Conservation (phyloP, 805 yeast species). For the Starmera dryadoides region DNA sequence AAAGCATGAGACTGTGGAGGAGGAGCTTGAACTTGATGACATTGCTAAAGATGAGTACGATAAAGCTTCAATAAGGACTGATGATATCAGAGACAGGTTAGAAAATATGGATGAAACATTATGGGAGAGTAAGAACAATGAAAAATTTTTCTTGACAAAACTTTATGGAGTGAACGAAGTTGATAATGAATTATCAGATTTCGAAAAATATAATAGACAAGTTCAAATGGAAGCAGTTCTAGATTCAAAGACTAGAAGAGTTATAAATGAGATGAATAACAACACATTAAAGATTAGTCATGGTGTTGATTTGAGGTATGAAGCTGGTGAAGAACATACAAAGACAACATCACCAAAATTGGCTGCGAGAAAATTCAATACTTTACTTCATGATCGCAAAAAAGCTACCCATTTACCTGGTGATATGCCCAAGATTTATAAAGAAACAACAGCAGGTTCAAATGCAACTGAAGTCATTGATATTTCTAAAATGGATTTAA, state of each 20-base stretch:
- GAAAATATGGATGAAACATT: slow-evolving; percentile 10
- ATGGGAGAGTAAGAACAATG: slow-evolving; percentile 16
- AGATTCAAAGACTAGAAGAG: slow-evolving; percentile 19
- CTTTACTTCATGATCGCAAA: slow-evolving; percentile 1
- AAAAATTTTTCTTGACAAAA: slow-evolving; percentile 22
- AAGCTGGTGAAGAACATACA: slow-evolving; percentile 16
- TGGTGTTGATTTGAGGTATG: slow-evolving; percentile 15
- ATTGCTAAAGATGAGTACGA: slow-evolving; percentile 4
- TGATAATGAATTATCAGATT: slow-evolving; percentile 19
- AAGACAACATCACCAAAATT: background rate
- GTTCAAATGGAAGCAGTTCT: slow-evolving; percentile 25
- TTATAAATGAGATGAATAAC: slow-evolving; percentile 8
- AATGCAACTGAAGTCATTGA: slow-evolving; percentile 21
- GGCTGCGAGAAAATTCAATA: background rate
- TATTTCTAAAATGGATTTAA: slow-evolving; percentile 8
- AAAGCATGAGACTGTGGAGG: background rate
- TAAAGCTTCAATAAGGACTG: slow-evolving; percentile 7
- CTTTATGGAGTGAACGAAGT: slow-evolving; percentile 9
- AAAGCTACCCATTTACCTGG: background rate
- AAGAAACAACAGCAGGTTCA: background rate
- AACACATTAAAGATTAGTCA: slow-evolving; percentile 14
- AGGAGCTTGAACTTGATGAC: slow-evolving; percentile 2
- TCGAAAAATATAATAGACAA: slow-evolving; percentile 25
- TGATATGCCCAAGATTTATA: background rate
- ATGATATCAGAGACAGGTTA: slow-evolving; percentile 8